These are phyloP conservation scores for Ceratocystis cubensis DNA, from an alignment of 2,329 filamentous ascomycete species.

Conservation along the genomic window DNA sequence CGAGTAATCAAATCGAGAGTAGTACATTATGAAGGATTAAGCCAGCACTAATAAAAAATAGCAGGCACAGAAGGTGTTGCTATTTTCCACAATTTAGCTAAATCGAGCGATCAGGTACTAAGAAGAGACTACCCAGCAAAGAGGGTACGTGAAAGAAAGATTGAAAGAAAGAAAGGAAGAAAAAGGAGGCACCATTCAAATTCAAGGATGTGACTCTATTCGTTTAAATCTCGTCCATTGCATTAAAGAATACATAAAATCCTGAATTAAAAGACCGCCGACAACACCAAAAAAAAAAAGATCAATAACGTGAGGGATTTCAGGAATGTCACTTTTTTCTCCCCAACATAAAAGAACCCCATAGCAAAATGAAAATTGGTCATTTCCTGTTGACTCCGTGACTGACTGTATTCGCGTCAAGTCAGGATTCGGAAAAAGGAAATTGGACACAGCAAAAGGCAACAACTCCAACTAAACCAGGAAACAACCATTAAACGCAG, in stretches of 20 bases:
- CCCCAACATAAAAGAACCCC: constrained; percentile 2
- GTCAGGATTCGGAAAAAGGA: not conserved
- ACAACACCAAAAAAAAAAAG: not conserved
- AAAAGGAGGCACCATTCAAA: not conserved
- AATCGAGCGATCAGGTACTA: not conserved
- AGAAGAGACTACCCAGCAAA: not conserved
- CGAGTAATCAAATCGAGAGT: too few relatives aligned
- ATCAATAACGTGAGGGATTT: not conserved
- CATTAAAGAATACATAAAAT: not conserved
- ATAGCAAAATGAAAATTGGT: not conserved
- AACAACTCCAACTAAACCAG: constrained; percentile 5
- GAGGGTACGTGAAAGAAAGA: not conserved
- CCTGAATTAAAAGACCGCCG: not conserved
- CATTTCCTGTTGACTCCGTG: not conserved
- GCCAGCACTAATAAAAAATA: not conserved
- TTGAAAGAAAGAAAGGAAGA: not conserved
- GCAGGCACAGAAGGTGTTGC: not conserved
- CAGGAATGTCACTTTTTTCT: constrained; percentile 2
- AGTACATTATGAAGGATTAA: not conserved
- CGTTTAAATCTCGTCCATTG: not conserved
- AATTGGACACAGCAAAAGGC: not conserved
- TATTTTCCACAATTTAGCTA: not conserved
- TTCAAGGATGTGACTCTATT: not conserved
- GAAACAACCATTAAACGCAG: not conserved
- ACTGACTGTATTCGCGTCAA: not conserved